A percentile compares a stretch with the other conserved stretches of the same genome.
Conservation (phyloP, 2,329 filamentous ascomycete species). For the Biscogniauxia sp. region DNA sequence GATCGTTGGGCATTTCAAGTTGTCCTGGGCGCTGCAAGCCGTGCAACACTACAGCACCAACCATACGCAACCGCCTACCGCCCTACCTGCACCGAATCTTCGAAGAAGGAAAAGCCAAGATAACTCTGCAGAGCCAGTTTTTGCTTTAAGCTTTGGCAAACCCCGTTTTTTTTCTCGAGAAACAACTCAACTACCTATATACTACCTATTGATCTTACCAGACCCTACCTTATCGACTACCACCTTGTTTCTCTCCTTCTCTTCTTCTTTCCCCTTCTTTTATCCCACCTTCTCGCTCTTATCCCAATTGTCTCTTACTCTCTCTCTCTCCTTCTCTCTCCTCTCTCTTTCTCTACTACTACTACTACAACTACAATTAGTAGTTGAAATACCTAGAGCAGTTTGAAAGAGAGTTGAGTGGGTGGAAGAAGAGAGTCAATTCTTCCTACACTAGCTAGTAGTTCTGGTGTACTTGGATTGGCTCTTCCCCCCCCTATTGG, state of each 20-base stretch:
- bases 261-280: constrained; percentile 1
- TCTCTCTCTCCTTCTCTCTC: neutral
- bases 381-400: neutral
- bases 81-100: constrained; percentile 29
- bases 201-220: neutral
- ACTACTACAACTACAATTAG: no score
- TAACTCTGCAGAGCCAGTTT: neutral
- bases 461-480: neutral
- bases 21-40: constrained; percentile 7
- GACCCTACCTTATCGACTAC: neutral
- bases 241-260: constrained; percentile 2
- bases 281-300: neutral
- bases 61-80: constrained; percentile 14
- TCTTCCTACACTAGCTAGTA: neutral
- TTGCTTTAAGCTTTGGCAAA: constrained; percentile 13
- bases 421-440: neutral
- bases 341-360: neutral
- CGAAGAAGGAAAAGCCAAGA: constrained; percentile 29
- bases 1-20: constrained; percentile 12
- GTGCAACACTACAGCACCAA: constrained; percentile 21
- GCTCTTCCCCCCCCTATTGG: no score
- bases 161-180: constrained; percentile 3
- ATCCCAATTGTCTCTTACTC: neutral
- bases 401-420: neutral
- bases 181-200: neutral